These are phyloP conservation scores for Daedaleopsis nitida DNA, from an alignment of 768 basidiomycete species.

Conservation along the genomic window DNA sequence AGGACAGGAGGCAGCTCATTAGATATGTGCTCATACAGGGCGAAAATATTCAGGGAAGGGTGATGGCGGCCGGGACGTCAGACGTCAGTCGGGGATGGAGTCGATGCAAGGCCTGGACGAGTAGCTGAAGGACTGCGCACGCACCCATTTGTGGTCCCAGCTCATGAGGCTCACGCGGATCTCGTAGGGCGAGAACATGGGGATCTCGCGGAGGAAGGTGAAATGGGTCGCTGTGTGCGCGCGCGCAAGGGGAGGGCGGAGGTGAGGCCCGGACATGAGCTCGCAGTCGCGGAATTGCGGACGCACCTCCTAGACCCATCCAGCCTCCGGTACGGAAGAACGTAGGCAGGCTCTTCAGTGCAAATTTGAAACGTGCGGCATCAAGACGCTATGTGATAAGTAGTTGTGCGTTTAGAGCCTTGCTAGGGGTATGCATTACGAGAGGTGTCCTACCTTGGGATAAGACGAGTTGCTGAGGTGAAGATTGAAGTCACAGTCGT, in stretches of 20 bases:
- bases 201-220: conserved; percentile 71
- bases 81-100: too few species aligned
- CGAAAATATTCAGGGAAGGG: background rate
- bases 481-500: conserved; percentile 73
- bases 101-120: too few species aligned
- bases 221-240: conserved; percentile 57
- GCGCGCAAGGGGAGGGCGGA: background rate
- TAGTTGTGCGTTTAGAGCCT: background rate
- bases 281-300: background rate
- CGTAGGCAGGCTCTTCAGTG: conserved; percentile 53
- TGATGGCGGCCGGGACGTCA: too few species aligned
- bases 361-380: conserved; percentile 44
- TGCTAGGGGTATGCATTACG: background rate
- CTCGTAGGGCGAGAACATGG: conserved; percentile 62
- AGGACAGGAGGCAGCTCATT: background rate
- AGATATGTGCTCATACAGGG: too few species aligned
- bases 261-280: background rate
- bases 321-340: conserved; percentile 62
- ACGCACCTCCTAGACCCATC: conserved; percentile 53
- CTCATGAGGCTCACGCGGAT: conserved; percentile 54
- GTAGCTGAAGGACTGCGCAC: conserved; percentile 23
- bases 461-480: conserved; percentile 86
- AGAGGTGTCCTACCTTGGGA: conserved; percentile 53
- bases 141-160: conserved; percentile 84
- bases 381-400: conserved; percentile 35